phyloP scores from a whole-genome alignment of 176 grass and related monocot species.

The Guadua angustifolia region DNA sequence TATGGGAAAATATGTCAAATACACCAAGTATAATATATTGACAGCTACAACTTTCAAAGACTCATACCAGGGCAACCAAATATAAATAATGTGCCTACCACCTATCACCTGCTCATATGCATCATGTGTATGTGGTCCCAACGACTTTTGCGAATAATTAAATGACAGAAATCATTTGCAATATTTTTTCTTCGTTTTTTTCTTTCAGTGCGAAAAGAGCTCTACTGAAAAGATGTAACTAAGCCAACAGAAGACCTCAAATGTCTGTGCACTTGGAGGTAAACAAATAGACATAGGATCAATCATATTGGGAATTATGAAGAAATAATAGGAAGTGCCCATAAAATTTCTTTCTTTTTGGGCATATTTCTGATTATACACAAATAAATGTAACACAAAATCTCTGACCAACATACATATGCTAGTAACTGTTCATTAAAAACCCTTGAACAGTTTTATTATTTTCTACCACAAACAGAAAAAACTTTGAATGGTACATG shows the following conservation, averaged over 20 bases:
- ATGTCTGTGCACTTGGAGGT: background rate
- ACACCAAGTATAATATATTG: constrained; percentile 1
- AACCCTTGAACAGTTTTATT: background rate
- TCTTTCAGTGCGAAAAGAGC: background rate
- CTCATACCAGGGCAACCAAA: background rate
- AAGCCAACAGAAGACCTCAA: background rate
- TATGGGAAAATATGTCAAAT: constrained; percentile 5
- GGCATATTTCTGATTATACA: background rate
- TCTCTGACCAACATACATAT: background rate
- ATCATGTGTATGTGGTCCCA: background rate
- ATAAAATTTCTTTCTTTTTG: background rate
- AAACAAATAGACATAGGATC: constrained; percentile 5
- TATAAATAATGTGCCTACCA: background rate
- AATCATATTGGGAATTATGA: background rate
- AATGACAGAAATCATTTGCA: background rate
- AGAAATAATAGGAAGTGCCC: constrained; percentile 3
- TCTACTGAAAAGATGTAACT: background rate
- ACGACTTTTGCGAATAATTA: background rate
- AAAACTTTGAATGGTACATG: background rate
- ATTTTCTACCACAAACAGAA: background rate
- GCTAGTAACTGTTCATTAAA: background rate
- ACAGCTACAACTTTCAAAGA: background rate
- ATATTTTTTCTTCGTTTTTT: background rate
- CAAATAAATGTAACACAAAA: background rate
- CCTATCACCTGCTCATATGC: background rate